Base-by-base conservation (phyloP, 441 rosid species). In the Raphanus hybrid region DNA sequence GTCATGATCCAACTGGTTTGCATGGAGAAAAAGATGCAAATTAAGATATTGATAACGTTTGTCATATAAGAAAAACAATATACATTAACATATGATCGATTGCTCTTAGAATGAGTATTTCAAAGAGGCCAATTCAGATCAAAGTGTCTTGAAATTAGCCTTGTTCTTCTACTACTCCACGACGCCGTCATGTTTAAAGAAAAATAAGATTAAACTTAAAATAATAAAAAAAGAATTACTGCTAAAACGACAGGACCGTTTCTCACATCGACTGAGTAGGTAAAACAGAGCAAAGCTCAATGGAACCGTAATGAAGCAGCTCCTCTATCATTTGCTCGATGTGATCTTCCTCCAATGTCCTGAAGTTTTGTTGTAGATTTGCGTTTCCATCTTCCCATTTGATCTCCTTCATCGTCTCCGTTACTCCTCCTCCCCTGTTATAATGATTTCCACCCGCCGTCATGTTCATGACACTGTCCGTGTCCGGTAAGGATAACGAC, bases 281-380 rank as follows among this genome's bases (percentile, higher is more conserved):
- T 41, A 74, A 70, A 58, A 84, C 87, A 74, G 92, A 82, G 77
- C 97, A 89, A 5, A 94, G 80, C 86, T 94, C 97, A 35, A 91
- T 79, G 20, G 98, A 90, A 14, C 97, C 90, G 43, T 87, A 87
- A 65, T 95, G 87, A 78, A 89, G 90, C 73, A 95, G 71, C 70
- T 95, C 99, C 78, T 93, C 90, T n/a, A 95, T 95, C 99, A 95
- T 95, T 81, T 95, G 98, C 86, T 91, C 95, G 3, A 95, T 91
- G 68, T 95, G 95, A 75, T 91, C 92, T 50, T 95, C 99, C 80
- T 93, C 98, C 8, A 95, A 88, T n/a, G 88, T 82, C 75, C 76
- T 87, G 45, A 87, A 77, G 48, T 27, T 82, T 74, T 87, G 85
- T 69, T 81, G 82, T 12, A 65, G 26, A 15, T 41, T 80, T 41